Conservation (phyloP, 495 filamentous ascomycete genomes). For the Cladorrhinum samala region DNA sequence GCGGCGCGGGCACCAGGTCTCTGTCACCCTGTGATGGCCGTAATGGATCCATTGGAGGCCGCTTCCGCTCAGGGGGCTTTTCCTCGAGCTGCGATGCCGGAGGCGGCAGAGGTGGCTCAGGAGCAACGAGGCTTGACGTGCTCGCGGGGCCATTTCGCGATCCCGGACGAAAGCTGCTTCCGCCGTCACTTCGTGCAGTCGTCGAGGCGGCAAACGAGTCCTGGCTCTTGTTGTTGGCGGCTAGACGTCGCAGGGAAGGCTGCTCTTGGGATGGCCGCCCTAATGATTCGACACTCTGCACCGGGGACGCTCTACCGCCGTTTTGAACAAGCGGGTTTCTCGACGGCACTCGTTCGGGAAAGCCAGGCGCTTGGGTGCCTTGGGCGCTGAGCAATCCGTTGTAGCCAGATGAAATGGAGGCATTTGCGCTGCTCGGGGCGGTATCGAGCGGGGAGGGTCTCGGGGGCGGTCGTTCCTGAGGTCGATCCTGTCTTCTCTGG, state of each 20-base stretch:
- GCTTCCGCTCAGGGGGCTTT: slow-evolving; percentile 43
- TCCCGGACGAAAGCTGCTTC: slow-evolving; percentile 39
- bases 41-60: slow-evolving; percentile 49
- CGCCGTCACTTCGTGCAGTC: slow-evolving; percentile 43
- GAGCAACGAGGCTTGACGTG: slow-evolving; percentile 31
- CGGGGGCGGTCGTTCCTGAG: slow-evolving; percentile 22
- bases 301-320: slow-evolving; percentile 38
- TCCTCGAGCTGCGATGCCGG: slow-evolving; percentile 29
- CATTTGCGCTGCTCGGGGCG: slow-evolving; percentile 21
- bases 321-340: slow-evolving; percentile 26
- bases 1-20: slow-evolving; percentile 47
- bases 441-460: slow-evolving; percentile 29
- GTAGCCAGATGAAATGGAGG: slow-evolving; percentile 24
- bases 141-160: slow-evolving; percentile 43
- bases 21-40: slow-evolving; percentile 34
- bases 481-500: slow-evolving; percentile 19
- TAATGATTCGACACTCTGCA: slow-evolving; percentile 42
- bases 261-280: slow-evolving; percentile 35
- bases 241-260: slow-evolving; percentile 39
- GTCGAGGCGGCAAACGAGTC: slow-evolving; percentile 46
- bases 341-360: slow-evolving; percentile 18
- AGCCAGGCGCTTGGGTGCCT: slow-evolving; percentile 6
- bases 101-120: slow-evolving; percentile 26
- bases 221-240: slow-evolving; percentile 48
- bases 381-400: slow-evolving; percentile 15